A percentile compares a stretch with the other conserved stretches of the same genome.
Conservation (phyloP, 2,329 filamentous ascomycete genomes). For the Verticillium isaacii region DNA sequence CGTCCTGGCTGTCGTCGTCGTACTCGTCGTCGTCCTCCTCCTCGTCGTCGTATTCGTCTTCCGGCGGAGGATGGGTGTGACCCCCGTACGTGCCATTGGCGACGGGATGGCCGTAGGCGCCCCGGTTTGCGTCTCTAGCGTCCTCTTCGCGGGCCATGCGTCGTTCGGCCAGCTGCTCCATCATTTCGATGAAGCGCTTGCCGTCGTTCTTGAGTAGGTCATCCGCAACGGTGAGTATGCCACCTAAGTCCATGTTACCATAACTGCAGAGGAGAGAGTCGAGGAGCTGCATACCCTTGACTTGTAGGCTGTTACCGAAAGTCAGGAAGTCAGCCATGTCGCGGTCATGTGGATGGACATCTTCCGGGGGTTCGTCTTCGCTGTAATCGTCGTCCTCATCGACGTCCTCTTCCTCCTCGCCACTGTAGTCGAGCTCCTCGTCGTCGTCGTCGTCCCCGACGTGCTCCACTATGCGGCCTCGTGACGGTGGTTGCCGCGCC, state of each 20-base stretch:
- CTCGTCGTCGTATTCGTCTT: slow-evolving; percentile 70
- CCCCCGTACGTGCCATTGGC: slow-evolving; percentile 55
- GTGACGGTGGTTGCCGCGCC: slow-evolving; percentile 61
- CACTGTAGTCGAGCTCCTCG: slow-evolving; percentile 47
- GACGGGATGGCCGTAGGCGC: slow-evolving; percentile 48
- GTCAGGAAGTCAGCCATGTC: slow-evolving; percentile 86
- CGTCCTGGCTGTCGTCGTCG: slow-evolving; percentile 50
- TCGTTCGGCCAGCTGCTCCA: slow-evolving; percentile 97
- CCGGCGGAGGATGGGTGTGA: slow-evolving; percentile 69
- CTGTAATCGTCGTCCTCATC: slow-evolving; percentile 55
- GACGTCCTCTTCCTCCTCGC: slow-evolving; percentile 48
- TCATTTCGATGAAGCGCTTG: slow-evolving; percentile 99
- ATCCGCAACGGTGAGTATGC: slow-evolving; percentile 97
- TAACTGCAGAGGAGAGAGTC: slow-evolving; percentile 36
- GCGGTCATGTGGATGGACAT: slow-evolving; percentile 62
- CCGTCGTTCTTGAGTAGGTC: slow-evolving; percentile 98
- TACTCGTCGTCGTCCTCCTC: slow-evolving; percentile 52
- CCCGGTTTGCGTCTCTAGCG: slow-evolving; percentile 62
- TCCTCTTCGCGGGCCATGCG: slow-evolving; percentile 97
- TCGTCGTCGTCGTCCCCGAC: slow-evolving; percentile 51
- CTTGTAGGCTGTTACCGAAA: slow-evolving; percentile 94
- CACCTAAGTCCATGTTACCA: slow-evolving; percentile 63
- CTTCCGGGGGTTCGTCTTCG: slow-evolving; percentile 63
- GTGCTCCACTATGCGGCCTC: slow-evolving; percentile 68
- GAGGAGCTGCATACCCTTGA: slow-evolving; percentile 64